Base-by-base conservation (phyloP, 2,329 filamentous ascomycete species). In the Aspergillus latus region DNA sequence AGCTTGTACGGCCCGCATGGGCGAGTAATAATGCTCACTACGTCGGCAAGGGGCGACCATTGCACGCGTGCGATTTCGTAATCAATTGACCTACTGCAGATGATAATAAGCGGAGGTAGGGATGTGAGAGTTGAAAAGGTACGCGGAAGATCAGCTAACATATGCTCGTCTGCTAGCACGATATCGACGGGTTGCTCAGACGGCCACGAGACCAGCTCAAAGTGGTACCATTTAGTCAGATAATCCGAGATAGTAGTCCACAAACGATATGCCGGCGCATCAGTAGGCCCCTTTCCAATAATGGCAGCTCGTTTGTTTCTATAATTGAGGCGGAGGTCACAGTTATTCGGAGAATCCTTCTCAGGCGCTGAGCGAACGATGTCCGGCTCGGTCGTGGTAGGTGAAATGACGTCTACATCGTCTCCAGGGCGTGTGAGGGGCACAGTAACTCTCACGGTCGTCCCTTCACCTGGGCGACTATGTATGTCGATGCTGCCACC, bases 401-500 rank as follows among this genome's bases (percentile, higher is more conserved):
- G 34, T 1, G 62, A 44, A 13, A 48, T 26, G 28, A 66, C 59
- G 6, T 62, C 60, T 11, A 52, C 44, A 34, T 54, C 48, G 32
- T 60, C 43, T 34, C 68, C 66, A 10, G 64, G 64, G 3, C 63
- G 64, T 1, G 69, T 61, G 4, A 83, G 64, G 4, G 77, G 76
- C 1, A 85, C 63, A 2, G 71, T 76, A 7, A 84, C 78, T 8
- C 74, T 76, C 2, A 84, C 78, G 21, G 80, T 78, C 0, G 84
- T 87, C 1, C 85, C 85, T 37, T 78, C 74, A 1, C 78, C 78
- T 8, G 77, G 73, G 52, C 82, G 76, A 49, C 78, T 84, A 32
- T 76, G 76, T 34, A 88, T 78, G 7, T 82, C 77, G 43, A 89
- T 83, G 5, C 74, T 78, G 0, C 86, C 86, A 29, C 80, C 78